Conservation (phyloP, 257 asterid genomes). For the Nicotiana knightiana region DNA sequence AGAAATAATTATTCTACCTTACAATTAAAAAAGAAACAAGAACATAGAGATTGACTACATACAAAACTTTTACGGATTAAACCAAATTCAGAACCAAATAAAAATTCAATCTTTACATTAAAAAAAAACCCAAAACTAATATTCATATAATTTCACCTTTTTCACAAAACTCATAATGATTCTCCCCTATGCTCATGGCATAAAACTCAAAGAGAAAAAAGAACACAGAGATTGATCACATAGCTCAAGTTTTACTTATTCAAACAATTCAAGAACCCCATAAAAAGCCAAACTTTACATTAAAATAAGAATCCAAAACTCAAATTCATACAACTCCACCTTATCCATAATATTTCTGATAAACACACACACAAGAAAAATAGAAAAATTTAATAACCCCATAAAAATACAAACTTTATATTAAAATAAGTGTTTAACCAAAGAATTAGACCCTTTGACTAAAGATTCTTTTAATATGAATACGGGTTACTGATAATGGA, state of each 20-base stretch:
- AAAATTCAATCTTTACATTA: slow-evolving; percentile 7
- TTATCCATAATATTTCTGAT: no score
- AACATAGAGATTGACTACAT: not conserved
- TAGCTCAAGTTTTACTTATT: no score
- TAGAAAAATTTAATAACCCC: not conserved
- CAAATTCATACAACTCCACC: no score
- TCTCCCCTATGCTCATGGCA: not conserved
- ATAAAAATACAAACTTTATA: slow-evolving; percentile 8
- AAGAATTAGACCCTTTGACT: no score
- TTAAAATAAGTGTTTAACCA: not conserved
- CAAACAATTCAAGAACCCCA: no score
- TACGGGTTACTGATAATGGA: no score
- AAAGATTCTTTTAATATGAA: no score
- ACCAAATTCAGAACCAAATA: not conserved
- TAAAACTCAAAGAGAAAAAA: no score
- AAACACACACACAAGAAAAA: slow-evolving; percentile 3
- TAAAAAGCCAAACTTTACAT: no score
- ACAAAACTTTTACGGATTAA: not conserved
- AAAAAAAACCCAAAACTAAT: not conserved
- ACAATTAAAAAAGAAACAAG: not conserved
- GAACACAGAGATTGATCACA: no score
- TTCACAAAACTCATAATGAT: slow-evolving; percentile 8
- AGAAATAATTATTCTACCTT: not conserved
- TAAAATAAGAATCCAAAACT: no score
- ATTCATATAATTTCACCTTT: not conserved